A percentile compares a stretch with the other conserved stretches of the same genome.
These are phyloP conservation scores for Rhododendron mucronatum DNA, from an alignment of 148 eudicot genomes.

Conservation along the genomic window DNA sequence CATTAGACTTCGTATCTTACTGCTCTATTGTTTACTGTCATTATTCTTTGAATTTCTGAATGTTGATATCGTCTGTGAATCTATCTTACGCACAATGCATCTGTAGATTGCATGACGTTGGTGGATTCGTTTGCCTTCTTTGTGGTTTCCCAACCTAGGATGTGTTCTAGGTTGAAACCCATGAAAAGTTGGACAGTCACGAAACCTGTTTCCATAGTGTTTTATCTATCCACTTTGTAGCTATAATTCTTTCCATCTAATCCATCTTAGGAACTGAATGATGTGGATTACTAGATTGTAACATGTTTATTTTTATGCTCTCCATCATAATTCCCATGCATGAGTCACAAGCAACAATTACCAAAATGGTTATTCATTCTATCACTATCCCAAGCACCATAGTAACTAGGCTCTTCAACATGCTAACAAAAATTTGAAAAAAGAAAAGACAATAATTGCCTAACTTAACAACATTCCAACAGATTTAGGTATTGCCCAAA, in stretches of 20 bases:
- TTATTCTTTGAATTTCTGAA: not conserved
- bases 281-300: not conserved
- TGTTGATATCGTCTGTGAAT: not conserved
- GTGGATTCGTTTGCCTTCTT: not conserved
- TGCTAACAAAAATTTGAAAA: no score
- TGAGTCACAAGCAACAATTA: not conserved
- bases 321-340: not conserved
- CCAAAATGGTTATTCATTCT: no score
- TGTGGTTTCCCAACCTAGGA: not conserved
- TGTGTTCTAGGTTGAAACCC: not conserved
- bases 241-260: not conserved
- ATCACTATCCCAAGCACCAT: no score
- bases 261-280: constrained; percentile 1
- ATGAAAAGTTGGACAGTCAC: not conserved
- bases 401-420: no score
- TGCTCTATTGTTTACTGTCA: not conserved
- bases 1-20: not conserved
- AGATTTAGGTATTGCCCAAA: no score
- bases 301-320: not conserved
- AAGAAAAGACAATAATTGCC: no score
- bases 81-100: not conserved
- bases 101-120: not conserved
- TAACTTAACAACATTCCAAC: no score
- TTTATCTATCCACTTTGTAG: not conserved
- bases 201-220: not conserved